Conservation (phyloP, 2,329 filamentous ascomycete species). For the Colletotrichum sp. region DNA sequence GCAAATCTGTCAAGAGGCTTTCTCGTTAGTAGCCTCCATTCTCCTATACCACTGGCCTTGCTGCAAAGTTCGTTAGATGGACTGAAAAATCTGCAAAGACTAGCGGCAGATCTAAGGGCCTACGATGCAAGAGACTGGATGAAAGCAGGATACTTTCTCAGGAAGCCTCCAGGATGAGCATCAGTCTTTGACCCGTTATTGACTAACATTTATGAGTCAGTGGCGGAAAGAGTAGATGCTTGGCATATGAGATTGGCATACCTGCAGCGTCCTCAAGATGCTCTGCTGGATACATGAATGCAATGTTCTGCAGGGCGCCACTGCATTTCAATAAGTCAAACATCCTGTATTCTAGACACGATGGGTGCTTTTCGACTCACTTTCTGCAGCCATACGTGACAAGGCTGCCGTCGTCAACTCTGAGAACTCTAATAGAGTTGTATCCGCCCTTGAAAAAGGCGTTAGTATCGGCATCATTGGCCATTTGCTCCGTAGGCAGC, state of each 20-base stretch:
- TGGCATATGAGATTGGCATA: not conserved
- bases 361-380: not conserved
- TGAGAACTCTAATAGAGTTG: not conserved
- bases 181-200: not conserved
- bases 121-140: not conserved
- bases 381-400: not conserved
- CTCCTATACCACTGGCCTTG: not conserved
- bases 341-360: not conserved
- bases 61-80: not conserved
- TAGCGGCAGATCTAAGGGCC: not conserved
- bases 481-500: not conserved
- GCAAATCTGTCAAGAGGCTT: not conserved
- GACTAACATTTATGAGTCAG: not conserved
- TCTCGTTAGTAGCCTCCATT: not conserved
- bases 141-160: not conserved
- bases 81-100: not conserved
- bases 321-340: not conserved
- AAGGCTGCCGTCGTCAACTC: not conserved
- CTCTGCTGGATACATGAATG: not conserved
- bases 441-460: not conserved
- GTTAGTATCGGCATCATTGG: not conserved
- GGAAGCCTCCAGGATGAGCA: not conserved
- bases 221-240: not conserved
- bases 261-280: not conserved
- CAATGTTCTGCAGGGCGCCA: not conserved